Base-by-base conservation (phyloP, 192 early-diverging fungal species). In the Coemansia sp. region DNA sequence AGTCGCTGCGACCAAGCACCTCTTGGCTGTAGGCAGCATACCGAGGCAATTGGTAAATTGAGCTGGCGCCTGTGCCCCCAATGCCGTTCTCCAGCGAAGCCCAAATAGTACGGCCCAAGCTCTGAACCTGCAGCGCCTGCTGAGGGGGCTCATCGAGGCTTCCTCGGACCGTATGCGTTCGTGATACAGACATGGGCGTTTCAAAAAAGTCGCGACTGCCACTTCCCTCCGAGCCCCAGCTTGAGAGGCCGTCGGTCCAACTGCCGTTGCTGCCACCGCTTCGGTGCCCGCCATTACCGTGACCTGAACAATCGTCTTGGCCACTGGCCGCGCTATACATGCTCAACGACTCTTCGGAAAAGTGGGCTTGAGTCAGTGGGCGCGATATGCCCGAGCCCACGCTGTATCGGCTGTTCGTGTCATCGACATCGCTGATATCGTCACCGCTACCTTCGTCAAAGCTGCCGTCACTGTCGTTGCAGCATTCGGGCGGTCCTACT, bases 301-400 rank as follows among this genome's bases (percentile, higher is more conserved):
- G 29, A 4, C 48, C 71, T 67, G 58, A 42, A 4, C 34, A 19
- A 19, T 36, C 59, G 25, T 64, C 76, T 19, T 51, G 48, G 17
- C 50, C 68, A 62, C 68, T 79, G 21, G 50, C 48, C 0, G 72
- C 77, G 42, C 73, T 80, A 58, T 70, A 75, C 14, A 62, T 53
- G 45, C 78, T 72, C 17, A 71, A 63, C 10, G 78, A 75, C 14
- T 48, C 63, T 19, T 65, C 78, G 4, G 78, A 75, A n/a, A 58
- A 53, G 34, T 19, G 44, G 4, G 50, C 42, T 41, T 76, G 75
- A 5, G 75, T 76, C 60, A 76, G 50, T 34, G 69, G 75, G 2
- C 57, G 55, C 5, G 64, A 67, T 32, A 66, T 46, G 9, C 38
- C 69, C 17, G 62, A 67, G 10, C 46, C 69, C 3, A 45, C 75